Percentiles rank a stretch among this genome's conserved stretches.
phyloP scores from a whole-genome alignment of 78 protist genomes.

The Dictyostelium brefeldianum region DNA sequence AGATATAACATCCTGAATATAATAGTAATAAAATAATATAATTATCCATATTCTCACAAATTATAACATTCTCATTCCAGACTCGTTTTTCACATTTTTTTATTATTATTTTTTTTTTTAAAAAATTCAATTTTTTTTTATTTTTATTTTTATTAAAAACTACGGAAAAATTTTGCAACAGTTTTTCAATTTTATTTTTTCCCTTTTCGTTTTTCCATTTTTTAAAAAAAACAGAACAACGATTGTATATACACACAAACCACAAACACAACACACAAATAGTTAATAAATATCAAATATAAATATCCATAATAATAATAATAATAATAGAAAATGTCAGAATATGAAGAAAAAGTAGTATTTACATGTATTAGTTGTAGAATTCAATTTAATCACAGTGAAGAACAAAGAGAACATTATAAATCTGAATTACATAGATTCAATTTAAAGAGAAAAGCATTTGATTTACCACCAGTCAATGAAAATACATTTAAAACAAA shows the following conservation, averaged over 20 bases:
- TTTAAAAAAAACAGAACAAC: neutral
- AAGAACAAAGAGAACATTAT: slow-evolving; percentile 88
- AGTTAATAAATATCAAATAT: neutral
- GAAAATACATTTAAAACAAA: slow-evolving; percentile 61
- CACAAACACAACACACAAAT: neutral
- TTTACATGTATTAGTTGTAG: slow-evolving; percentile 89
- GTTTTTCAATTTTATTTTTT: no score
- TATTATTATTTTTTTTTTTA: no score
- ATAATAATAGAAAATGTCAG: neutral
- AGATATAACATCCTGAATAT: no score
- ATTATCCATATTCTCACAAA: no score
- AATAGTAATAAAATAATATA: no score
- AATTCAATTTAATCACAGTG: slow-evolving; percentile 54
- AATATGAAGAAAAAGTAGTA: neutral
- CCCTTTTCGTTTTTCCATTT: no score
- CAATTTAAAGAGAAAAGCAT: slow-evolving; percentile 92
- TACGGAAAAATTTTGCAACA: no score
- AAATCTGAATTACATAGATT: slow-evolving; percentile 89
- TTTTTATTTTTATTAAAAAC: no score
- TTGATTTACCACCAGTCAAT: slow-evolving; percentile 84
- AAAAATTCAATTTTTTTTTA: no score
- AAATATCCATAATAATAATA: neutral
- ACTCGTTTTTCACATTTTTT: no score
- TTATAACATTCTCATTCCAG: no score
- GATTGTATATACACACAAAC: neutral